These are phyloP conservation scores for Blastocystis sp. DNA, from an alignment of 352 stramenopile genomes.

Conservation along the genomic window DNA sequence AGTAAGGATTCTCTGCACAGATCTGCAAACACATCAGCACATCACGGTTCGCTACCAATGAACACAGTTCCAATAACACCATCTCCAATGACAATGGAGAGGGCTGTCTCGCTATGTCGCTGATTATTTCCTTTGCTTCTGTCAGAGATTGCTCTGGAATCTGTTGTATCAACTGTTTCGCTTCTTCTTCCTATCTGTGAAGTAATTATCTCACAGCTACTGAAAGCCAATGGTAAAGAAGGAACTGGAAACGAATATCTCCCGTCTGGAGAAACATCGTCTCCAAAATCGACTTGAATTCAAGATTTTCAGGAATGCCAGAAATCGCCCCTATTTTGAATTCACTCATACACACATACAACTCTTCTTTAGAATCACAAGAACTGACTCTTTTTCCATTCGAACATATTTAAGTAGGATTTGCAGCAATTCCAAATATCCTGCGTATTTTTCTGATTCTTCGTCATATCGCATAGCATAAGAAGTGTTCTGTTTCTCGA, in stretches of 20 bases:
- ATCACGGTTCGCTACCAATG: not conserved
- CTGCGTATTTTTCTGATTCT: not conserved
- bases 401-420: not conserved
- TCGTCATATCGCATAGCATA: not conserved
- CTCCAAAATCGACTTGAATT: not conserved
- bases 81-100: not conserved
- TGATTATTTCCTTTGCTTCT: not conserved
- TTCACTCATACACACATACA: not conserved
- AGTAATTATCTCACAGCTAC: not conserved
- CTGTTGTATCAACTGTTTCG: not conserved
- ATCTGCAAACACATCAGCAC: not conserved
- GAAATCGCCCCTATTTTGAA: constrained; percentile 4
- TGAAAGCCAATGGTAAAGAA: constrained; percentile 25
- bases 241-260: not conserved
- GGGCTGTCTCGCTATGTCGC: not conserved
- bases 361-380: not conserved
- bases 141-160: not conserved
- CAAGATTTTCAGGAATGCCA: not conserved
- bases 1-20: not conserved
- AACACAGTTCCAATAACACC: not conserved
- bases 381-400: not conserved
- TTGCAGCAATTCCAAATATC: not conserved
- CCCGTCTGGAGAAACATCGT: not conserved
- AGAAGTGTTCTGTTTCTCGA: not conserved
- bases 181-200: not conserved